phyloP scores from a whole-genome alignment of 2,329 filamentous ascomycete species.

The Cladosporium sp. region DNA sequence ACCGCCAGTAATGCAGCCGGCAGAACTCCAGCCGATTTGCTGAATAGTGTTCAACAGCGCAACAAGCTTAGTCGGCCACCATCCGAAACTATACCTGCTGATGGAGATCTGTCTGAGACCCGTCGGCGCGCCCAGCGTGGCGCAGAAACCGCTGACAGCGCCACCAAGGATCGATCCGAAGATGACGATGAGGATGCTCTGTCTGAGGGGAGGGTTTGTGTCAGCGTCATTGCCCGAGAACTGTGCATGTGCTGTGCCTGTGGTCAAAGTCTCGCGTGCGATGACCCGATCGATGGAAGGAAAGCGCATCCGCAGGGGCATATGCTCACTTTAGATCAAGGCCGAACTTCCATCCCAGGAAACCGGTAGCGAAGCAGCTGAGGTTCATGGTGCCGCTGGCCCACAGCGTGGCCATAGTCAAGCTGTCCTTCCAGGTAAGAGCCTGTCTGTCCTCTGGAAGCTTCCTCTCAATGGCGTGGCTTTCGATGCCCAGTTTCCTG shows the following conservation, averaged over 20 bases:
- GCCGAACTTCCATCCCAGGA: conserved; percentile 48
- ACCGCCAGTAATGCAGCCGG: conserved; percentile 42
- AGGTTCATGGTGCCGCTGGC: conserved; percentile 34
- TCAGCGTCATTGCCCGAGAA: conserved; percentile 1
- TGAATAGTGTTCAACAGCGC: conserved; percentile 46
- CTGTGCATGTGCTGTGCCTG: not conserved
- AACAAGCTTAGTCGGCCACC: conserved; percentile 47
- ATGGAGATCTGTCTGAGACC: conserved; percentile 42
- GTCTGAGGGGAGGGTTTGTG: conserved; percentile 17
- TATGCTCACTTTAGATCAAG: conserved; percentile 34
- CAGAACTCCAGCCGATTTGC: conserved; percentile 41
- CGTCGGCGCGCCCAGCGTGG: conserved; percentile 31
- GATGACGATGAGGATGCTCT: conserved; percentile 32
- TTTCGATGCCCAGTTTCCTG: conserved; percentile 44
- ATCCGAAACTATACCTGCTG: conserved; percentile 48
- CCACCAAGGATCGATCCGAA: conserved; percentile 31
- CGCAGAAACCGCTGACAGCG: conserved; percentile 30
- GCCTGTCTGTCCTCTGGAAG: conserved; percentile 41
- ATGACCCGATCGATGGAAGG: not conserved
- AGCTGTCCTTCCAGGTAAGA: conserved; percentile 35
- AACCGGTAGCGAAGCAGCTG: conserved; percentile 35
- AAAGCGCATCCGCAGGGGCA: not conserved
- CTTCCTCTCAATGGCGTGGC: conserved; percentile 45
- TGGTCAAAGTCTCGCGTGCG: not conserved
- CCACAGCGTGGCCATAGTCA: conserved; percentile 34